Base-by-base conservation (phyloP, 371 early-diverging fungal species). In the Mucor plumbeus region DNA sequence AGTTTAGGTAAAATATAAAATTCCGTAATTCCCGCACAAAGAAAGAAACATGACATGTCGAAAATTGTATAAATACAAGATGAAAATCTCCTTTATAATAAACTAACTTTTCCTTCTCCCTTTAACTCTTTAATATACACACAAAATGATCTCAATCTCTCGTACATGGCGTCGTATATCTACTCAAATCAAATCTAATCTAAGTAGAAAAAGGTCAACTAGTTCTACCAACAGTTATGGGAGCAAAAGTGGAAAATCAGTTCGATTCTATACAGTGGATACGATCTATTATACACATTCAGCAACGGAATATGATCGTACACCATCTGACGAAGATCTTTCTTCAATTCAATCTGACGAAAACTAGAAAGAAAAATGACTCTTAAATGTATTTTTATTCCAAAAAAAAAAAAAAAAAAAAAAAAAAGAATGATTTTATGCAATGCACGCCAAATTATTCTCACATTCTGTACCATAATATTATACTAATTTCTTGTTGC, bases 271-370 rank as follows among this genome's bases (percentile, higher is more conserved):
- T 31, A 57, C 69, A 3, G 61, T 77, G 6, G 78, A 81, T 41
- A 67, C 78, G 1, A 59, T 81, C 1, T 81, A 70, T 53, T 81
- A 78, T 63, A 81, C 81, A 10, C 81, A 81, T 50, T 78, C 78
- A 41, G 69, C 81, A 1, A 34, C 68, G 8, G 81, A 81, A 44
- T 81, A 81, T 41, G 81, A 81, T 61, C 78, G 81, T 19, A 63
- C 78, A 31, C 66, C 72, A 35, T 66, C 71, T 26, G 76, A 75
- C 39, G 74, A 77, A 26, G 68, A 68, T 4, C 54, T 68, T 2
- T 64, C 70, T 8, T 48, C 57, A 36, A 43, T 61, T 1, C 67
- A 63, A 36, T 43, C 63, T 21, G 44, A 56, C 47, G 44, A 58
- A 39, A 50, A 50, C 34, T 53, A 53, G 53, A 31, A 21, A 10